Evolutionary conservation across 2,329 filamentous ascomycete species (phyloP).

Genomic region (Magnaporthales sp.): DNA sequence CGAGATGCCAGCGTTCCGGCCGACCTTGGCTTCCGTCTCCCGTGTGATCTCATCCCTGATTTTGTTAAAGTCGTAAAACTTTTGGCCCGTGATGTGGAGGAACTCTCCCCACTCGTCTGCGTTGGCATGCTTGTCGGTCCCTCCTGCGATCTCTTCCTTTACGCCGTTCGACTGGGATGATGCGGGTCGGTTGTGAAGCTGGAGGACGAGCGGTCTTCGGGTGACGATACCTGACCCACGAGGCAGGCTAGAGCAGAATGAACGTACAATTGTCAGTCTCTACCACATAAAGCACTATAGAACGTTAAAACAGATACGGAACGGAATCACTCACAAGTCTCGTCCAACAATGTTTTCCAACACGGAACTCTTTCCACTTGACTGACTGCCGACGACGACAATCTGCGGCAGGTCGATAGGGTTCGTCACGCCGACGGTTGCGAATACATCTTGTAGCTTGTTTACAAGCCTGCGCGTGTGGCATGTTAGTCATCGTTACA

Average conservation of each 20-base stretch:
- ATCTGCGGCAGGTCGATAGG: slow-evolving; percentile 98
- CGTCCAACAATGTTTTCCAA: slow-evolving; percentile 97
- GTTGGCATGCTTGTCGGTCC: slow-evolving; percentile 81
- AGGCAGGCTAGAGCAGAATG: slow-evolving; percentile 62
- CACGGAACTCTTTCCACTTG: slow-evolving; percentile 98
- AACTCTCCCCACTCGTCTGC: slow-evolving; percentile 98
- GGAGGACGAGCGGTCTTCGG: slow-evolving; percentile 87
- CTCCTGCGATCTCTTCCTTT: slow-evolving; percentile 54
- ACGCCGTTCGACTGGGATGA: slow-evolving; percentile 62
- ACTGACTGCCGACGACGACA: slow-evolving; percentile 95
- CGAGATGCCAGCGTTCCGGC: slow-evolving; percentile 98
- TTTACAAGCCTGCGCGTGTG: slow-evolving; percentile 65
- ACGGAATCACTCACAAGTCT: slow-evolving; percentile 76
- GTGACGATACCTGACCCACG: slow-evolving; percentile 97
- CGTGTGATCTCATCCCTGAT: slow-evolving; percentile 95
- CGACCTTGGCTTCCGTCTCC: slow-evolving; percentile 58
- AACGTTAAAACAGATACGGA: slow-evolving; percentile 5
- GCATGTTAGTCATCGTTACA: not conserved
- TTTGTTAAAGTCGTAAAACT: slow-evolving; percentile 92
- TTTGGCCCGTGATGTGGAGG: slow-evolving; percentile 83
- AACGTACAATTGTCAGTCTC: not conserved
- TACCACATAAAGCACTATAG: not conserved
- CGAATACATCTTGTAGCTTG: slow-evolving; percentile 98
- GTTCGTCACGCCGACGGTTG: slow-evolving; percentile 97
- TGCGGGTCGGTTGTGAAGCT: slow-evolving; percentile 86